Conservation (phyloP, 805 yeast species). For the Lipomyces lipofer region DNA sequence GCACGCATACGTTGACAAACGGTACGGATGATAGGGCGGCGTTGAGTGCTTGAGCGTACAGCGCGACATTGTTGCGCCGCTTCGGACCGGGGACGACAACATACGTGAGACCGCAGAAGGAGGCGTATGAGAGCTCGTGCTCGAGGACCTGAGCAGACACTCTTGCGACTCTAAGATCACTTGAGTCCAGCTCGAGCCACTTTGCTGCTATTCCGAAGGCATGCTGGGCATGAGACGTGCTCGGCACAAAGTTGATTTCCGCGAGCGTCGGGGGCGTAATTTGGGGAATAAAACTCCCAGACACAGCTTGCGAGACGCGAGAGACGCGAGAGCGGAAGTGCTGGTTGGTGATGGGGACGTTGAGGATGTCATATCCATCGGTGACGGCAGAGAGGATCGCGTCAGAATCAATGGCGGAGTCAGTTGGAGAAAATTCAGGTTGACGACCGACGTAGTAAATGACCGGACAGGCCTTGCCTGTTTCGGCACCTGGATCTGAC, state of each 20-base stretch:
- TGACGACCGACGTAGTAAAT: slow-evolving; percentile 17
- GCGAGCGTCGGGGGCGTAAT: slow-evolving; percentile 17
- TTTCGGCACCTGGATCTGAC: background rate
- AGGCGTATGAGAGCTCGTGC: slow-evolving; percentile 60
- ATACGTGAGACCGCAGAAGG: slow-evolving; percentile 56
- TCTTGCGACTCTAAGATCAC: slow-evolving; percentile 50
- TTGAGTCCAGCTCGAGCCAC: slow-evolving; percentile 68
- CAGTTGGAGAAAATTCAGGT: slow-evolving; percentile 9
- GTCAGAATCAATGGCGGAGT: slow-evolving; percentile 5
- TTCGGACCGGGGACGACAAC: slow-evolving; percentile 66
- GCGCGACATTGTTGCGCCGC: slow-evolving; percentile 52
- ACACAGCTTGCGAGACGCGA: background rate
- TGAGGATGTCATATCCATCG: slow-evolving; percentile 25
- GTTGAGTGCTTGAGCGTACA: slow-evolving; percentile 49
- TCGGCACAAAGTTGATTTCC: slow-evolving; percentile 21
- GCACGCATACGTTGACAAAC: slow-evolving; percentile 28
- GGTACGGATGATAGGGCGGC: slow-evolving; percentile 37
- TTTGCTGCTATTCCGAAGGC: slow-evolving; percentile 58
- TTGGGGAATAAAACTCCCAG: background rate
- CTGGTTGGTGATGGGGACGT: slow-evolving; percentile 20
- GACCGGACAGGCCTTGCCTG: background rate
- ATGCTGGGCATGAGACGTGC: slow-evolving; percentile 13
- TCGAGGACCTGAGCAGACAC: slow-evolving; percentile 58
- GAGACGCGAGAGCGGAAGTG: slow-evolving; percentile 21
- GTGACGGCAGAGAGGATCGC: slow-evolving; percentile 7